A percentile compares a stretch with the other conserved stretches of the same genome.
These are phyloP conservation scores for Plasmodium cynomolgi DNA, from an alignment of 169 alveolate genomes.

Conservation along the genomic window DNA sequence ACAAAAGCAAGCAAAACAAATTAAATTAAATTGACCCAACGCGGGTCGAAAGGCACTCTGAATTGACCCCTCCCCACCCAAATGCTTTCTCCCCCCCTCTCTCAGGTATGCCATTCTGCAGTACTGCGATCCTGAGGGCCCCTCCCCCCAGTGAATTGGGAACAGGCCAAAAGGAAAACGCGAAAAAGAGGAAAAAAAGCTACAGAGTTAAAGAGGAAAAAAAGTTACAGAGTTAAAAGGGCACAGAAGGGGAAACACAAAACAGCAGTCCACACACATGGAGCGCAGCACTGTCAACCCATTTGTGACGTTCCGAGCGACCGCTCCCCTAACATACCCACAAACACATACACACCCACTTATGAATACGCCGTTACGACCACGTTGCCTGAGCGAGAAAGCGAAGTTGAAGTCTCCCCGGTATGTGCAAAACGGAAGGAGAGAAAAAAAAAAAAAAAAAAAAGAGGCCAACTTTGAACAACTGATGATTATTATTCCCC, in stretches of 20 bases:
- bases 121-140: not conserved
- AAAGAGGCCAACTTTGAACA: not conserved
- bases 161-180: not conserved
- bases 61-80: not conserved
- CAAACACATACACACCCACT: not conserved
- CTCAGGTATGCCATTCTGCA: constrained; percentile 62
- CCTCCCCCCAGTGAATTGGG: not conserved
- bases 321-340: no score
- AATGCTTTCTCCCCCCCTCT: not conserved
- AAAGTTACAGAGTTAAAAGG: not conserved
- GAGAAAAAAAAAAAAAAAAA: no score
- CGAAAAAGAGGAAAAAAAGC: not conserved
- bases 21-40: not conserved
- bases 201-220: not conserved
- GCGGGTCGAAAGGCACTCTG: not conserved
- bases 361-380: not conserved
- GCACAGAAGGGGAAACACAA: not conserved
- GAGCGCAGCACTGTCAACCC: no score
- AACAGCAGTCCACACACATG: not conserved
- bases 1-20: not conserved
- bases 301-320: no score
- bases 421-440: not conserved
- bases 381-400: not conserved
- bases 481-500: not conserved
- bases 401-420: not conserved